Base-by-base conservation (phyloP, 345 rosid genomes). In the Citrus australasica region DNA sequence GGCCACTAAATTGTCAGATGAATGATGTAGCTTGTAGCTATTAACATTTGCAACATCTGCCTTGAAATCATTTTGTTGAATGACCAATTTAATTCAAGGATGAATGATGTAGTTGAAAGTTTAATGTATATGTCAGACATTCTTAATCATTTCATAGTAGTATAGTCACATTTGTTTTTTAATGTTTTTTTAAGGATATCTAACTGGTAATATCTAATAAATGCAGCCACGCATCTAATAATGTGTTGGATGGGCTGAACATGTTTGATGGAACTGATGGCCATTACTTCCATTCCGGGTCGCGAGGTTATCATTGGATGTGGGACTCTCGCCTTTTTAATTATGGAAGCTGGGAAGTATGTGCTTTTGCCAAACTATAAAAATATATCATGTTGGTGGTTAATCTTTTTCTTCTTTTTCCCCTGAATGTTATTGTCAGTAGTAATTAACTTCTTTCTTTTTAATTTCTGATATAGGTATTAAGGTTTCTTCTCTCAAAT, bases 271-370 rank as follows among this genome's bases (percentile, higher is more conserved):
- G 99, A 78, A 93, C 99, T 37, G 99, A 93, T 85, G 63, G 88
- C 83, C 98, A 93, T 46, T 93, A 95, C 81, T 93, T 93, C 85
- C 95, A 95, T 88, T 85, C 95, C 66, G 99, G 99, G 56, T 74
- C 92, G 2, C 89, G 87, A 21, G 99, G 99, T 77, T 85, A 91
- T 79, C 99, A 95, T 38, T 93, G 97, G 99, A 90, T 95, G 94
- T 95, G 98, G 99, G 99, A 95, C 85, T 95, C 98, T 83, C 97
- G 97, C 75, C 98, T 93, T 87, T 95, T 95, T 84, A 95, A 95
- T 73, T 92, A 93, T 65, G 99, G 98, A 81, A 95, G 90, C 85
- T 93, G 99, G 99, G 98, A 95, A 85, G 99, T 93, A 87, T 70
- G 95, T 78, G 70, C 63, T 84, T 76, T 67, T 75, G 51, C 16